These are phyloP conservation scores for Flaveria trinervia DNA, from an alignment of 129 eudicot genomes.

Conservation along the genomic window DNA sequence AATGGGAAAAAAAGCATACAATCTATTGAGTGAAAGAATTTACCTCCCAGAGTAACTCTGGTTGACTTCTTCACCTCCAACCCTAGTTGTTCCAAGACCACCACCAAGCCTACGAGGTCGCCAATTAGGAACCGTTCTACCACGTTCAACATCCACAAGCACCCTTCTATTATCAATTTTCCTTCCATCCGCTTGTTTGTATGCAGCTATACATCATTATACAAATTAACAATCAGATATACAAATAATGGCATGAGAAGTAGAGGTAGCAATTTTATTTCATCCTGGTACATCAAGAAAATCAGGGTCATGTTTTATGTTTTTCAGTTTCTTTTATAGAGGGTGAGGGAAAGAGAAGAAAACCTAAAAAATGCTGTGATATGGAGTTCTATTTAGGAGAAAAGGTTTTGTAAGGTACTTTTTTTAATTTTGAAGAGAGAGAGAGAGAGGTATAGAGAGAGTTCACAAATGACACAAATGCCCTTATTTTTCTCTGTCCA, in stretches of 20 bases:
- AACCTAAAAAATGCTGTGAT: background rate
- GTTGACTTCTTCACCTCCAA: too few species aligned
- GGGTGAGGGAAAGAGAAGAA: background rate
- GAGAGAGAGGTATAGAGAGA: background rate
- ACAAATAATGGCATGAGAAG: background rate
- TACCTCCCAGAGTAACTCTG: background rate
- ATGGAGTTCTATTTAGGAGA: background rate
- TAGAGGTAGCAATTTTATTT: background rate
- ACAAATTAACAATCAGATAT: constrained; percentile 20
- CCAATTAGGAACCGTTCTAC: too few species aligned
- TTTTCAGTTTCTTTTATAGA: background rate
- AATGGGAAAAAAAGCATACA: background rate
- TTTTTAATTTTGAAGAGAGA: background rate
- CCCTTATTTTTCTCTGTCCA: background rate
- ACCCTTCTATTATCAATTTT: constrained; percentile 45
- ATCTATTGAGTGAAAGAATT: constrained; percentile 5
- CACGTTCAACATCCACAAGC: too few species aligned
- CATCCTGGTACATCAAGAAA: background rate
- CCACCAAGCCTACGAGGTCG: too few species aligned
- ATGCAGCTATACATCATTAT: constrained; percentile 65
- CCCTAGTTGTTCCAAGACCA: too few species aligned
- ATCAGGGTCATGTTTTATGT: background rate
- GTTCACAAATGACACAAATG: background rate
- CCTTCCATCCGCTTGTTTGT: constrained; percentile 97
- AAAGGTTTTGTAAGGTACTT: background rate